phyloP scores from a whole-genome alignment of 345 rosid species.

The Streptanthus diversifolius region DNA sequence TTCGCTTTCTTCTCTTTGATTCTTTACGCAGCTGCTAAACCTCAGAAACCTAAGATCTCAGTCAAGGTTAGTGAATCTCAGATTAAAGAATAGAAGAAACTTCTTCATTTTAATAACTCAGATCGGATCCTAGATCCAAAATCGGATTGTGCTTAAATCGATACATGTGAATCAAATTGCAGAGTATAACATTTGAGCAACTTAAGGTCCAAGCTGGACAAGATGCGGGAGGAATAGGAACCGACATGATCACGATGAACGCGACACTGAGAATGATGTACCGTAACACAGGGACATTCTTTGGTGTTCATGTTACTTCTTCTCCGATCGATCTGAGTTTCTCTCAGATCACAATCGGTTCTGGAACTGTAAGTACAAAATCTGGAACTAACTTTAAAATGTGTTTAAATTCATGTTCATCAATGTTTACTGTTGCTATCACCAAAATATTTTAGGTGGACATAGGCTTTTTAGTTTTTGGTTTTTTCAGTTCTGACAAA shows the following conservation, averaged over 20 bases:
- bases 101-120: neutral
- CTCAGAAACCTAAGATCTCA: constrained; percentile 81
- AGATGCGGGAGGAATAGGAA: constrained; percentile 75
- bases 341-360: constrained; percentile 61
- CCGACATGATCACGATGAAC: constrained; percentile 86
- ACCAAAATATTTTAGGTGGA: neutral
- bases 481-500: neutral
- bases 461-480: neutral
- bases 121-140: neutral
- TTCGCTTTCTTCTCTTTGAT: constrained; percentile 80
- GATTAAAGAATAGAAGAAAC: neutral
- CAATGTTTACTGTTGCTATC: constrained; percentile 14
- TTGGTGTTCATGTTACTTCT: constrained; percentile 84
- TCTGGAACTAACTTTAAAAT: neutral
- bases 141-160: neutral
- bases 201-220: constrained; percentile 89
- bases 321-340: constrained; percentile 67
- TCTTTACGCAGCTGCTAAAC: constrained; percentile 80
- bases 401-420: neutral
- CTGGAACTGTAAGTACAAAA: constrained; percentile 62
- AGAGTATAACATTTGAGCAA: constrained; percentile 79
- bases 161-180: neutral
- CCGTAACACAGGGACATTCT: constrained; percentile 85
- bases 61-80: constrained; percentile 49
- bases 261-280: constrained; percentile 72